Evolutionary conservation across 108 stramenopile species (phyloP), one percentile per base, ranked within the genome.

Genomic region (Schizochytrium sp.): DNA sequence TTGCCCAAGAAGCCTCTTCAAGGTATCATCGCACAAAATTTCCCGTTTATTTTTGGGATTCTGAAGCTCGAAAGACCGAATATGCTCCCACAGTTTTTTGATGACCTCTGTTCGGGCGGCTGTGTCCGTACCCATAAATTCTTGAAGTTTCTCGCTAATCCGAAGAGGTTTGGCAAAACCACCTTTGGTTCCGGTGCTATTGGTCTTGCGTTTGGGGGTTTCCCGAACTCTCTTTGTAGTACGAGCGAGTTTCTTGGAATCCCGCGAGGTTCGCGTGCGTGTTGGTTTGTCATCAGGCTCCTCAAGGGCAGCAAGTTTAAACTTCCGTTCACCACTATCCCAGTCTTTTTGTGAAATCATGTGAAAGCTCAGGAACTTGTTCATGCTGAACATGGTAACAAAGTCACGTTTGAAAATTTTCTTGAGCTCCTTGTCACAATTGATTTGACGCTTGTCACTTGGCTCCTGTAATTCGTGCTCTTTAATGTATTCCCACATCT

Each of bases 401-500:
- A 3, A 44, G 58, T 64, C 46, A 28, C 57, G 42, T 69, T 47
- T 5, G 41, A 91, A 89, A 47, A 91, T 5, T 59, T 61, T 41
- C 56, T 87, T 17, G 45, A 91, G 76, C 28, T 53, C n/a, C 44
- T 61, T 60, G 89, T 91, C 91, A 40, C 89, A 90, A 13, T 88
- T 60, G 55, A 91, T 91, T 45, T 87, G 47, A 2, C 89, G 89
- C 17, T 88, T 72, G 57, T 91, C 87, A 38, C 4, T 13, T 5
- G 91, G 91, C n/a, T 91, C 88, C 87, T 91, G 91, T 50, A 91
- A 50, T 13, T 88, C 59, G 7, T 91, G 4, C 15, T 13, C 59
- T 56, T 88, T 88, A 64, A 91, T 91, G 87, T 91, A 90, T 17
- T 88, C 87, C 91, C 91, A 91, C 40, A 91, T 15, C 7, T 47